A percentile compares a stretch with the other conserved stretches of the same genome.
Conservation (phyloP, 192 early-diverging fungal genomes). For the Physocladia obscura region DNA sequence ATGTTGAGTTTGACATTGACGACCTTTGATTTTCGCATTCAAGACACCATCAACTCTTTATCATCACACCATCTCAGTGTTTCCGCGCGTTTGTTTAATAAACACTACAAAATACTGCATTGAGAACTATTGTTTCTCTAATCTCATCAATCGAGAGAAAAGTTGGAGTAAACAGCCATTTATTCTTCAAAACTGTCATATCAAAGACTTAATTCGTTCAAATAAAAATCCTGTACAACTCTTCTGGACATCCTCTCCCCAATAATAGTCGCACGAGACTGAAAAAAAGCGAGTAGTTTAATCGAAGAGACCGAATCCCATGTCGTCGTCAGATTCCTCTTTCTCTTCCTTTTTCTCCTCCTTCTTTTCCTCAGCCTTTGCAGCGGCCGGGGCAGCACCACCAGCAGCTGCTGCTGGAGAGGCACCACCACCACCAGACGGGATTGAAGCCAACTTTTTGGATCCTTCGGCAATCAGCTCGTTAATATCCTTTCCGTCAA, state of each 20-base stretch:
- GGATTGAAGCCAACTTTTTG: constrained; percentile 91
- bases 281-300: constrained; percentile 52
- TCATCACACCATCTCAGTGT: too few species aligned
- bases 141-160: too few species aligned
- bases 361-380: constrained; percentile 65
- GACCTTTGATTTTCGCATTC: too few species aligned
- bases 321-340: constrained; percentile 87
- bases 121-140: too few species aligned
- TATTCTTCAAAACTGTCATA: too few species aligned
- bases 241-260: background rate
- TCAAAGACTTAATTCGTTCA: too few species aligned
- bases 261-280: background rate
- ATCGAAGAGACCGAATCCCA: constrained; percentile 98
- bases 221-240: background rate
- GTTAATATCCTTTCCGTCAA: constrained; percentile 86
- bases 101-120: too few species aligned
- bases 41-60: too few species aligned
- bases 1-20: constrained; percentile 94
- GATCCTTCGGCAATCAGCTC: constrained; percentile 90
- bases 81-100: too few species aligned
- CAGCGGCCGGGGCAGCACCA: constrained; percentile 61
- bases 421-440: constrained; percentile 82
- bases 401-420: constrained; percentile 63
- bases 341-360: constrained; percentile 90
- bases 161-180: too few species aligned